Evolutionary conservation across 1,284 basidiomycete genomes (phyloP).

Genomic region (Puccinia polysora): DNA sequence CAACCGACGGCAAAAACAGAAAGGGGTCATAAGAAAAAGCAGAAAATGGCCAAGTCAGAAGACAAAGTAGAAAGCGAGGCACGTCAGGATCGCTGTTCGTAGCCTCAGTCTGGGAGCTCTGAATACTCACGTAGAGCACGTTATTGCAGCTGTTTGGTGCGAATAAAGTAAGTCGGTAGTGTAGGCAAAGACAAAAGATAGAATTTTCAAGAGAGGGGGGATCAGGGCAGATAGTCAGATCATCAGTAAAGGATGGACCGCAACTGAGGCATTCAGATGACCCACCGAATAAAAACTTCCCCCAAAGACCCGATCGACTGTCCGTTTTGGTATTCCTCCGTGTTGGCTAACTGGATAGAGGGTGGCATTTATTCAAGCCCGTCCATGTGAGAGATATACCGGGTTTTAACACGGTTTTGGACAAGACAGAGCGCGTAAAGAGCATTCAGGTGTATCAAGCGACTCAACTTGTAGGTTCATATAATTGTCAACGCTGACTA

Average conservation of each 20-base stretch:
- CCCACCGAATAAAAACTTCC: conserved; percentile 94
- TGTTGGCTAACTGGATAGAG: conserved; percentile 75
- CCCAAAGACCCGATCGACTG: conserved; percentile 91
- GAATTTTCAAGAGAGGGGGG: conserved; percentile 2
- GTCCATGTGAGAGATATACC: no score
- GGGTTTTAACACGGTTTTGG: no score
- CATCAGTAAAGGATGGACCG: background rate
- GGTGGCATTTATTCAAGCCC: background rate
- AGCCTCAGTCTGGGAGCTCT: background rate
- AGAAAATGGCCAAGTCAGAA: background rate
- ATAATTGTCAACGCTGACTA: conserved; percentile 97
- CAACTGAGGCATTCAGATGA: background rate
- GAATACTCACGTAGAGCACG: conserved; percentile 44
- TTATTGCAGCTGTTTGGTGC: conserved; percentile 10
- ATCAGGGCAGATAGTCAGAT: background rate
- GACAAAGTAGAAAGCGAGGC: background rate
- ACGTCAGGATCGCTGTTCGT: background rate
- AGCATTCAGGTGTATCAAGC: background rate
- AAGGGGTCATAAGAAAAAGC: background rate
- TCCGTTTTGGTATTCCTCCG: conserved; percentile 96
- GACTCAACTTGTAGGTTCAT: conserved; percentile 91
- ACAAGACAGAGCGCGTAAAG: background rate
- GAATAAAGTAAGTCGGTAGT: background rate
- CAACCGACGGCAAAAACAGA: background rate
- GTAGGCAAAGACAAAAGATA: conserved; percentile 43